Evolutionary conservation across 1,284 basidiomycete genomes (phyloP), one percentile per base, ranked within the genome.

Genomic region (Mycena sp.): DNA sequence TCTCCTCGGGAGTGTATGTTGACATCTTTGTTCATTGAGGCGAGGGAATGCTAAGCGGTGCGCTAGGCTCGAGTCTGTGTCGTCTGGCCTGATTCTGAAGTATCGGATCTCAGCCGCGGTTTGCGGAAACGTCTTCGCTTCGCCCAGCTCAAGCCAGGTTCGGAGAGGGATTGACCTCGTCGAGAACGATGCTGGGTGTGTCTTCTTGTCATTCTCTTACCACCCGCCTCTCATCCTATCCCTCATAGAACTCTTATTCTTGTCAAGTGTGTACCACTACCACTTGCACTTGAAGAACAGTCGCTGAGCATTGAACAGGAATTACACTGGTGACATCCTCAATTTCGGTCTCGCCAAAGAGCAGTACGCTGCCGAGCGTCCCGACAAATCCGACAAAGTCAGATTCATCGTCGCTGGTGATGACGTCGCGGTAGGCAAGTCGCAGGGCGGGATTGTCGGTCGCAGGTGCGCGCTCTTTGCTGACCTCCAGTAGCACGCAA

Each of bases 281-380:
- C 21, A 0, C 40, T 37, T 37, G 9, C 25, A 17, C 1, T 12
- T 16, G 14, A 7, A 6, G 19, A 29, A 23, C 4, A 11, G 19
- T 28, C 4, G 48, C 64, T 65, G 30, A 73, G 51, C 30, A 45
- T 50, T 21, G 17, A 28, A 53, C 53, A 92, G 90, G 73, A 93
- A 93, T 69, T 94, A 94, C 73, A 96, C 94, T 0, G 94, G 94
- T 28, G 95, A 98, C 72, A 88, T 96, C 16, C 85, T 98, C 52
- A 95, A 96, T 74, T 98, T 98, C 72, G 95, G 96, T 44, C 85
- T 98, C 7, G 95, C 95, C 4, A 94, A 90, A 67, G 96, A 98
- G 74, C 90, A 94, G 65, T 90, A 90, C 71, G 85, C 90, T 2
- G 89, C 92, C 0, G 78, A 83, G 35, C 86, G 93, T 65, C 88